These are phyloP conservation scores for Geotrichum candidum DNA, from an alignment of 1,139 yeast species.

Conservation along the genomic window DNA sequence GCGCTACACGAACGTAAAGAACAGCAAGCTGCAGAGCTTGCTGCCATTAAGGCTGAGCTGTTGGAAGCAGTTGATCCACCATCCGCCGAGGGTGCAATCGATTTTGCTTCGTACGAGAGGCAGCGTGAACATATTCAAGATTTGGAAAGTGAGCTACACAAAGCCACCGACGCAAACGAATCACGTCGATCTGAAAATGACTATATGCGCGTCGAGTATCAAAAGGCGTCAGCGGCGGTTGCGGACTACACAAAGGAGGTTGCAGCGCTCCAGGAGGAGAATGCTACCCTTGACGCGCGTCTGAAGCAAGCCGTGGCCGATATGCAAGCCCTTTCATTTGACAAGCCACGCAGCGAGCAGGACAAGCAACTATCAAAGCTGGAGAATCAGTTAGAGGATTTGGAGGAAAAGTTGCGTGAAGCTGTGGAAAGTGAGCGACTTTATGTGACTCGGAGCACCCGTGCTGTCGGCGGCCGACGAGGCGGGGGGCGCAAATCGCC, in stretches of 20 bases:
- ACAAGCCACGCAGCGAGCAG: slow-evolving; percentile 28
- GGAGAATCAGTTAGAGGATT: slow-evolving; percentile 23
- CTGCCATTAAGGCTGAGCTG: slow-evolving; percentile 1
- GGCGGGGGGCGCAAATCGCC: slow-evolving; percentile 7
- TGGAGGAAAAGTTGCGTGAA: slow-evolving; percentile 33
- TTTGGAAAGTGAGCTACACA: slow-evolving; percentile 39
- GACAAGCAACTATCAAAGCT: slow-evolving; percentile 32
- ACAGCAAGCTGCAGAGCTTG: slow-evolving; percentile 13
- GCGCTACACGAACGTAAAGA: slow-evolving; percentile 9
- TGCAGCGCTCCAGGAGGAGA: slow-evolving; percentile 32
- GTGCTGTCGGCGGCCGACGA: not conserved
- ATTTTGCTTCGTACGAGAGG: slow-evolving; percentile 10
- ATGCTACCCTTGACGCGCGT: slow-evolving; percentile 33
- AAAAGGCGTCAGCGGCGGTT: slow-evolving; percentile 52
- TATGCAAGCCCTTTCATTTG: slow-evolving; percentile 28
- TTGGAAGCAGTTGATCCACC: not conserved
- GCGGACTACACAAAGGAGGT: slow-evolving; percentile 47
- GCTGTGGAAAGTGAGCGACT: slow-evolving; percentile 3
- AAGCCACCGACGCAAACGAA: slow-evolving; percentile 36
- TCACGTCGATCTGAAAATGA: slow-evolving; percentile 49
- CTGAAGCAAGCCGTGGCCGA: slow-evolving; percentile 20
- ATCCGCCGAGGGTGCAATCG: not conserved
- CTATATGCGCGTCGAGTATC: slow-evolving; percentile 62
- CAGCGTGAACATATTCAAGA: slow-evolving; percentile 37
- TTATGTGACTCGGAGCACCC: not conserved